Evolutionary conservation across 2,329 filamentous ascomycete genomes (phyloP).

Genomic region (Fusarium siculi): DNA sequence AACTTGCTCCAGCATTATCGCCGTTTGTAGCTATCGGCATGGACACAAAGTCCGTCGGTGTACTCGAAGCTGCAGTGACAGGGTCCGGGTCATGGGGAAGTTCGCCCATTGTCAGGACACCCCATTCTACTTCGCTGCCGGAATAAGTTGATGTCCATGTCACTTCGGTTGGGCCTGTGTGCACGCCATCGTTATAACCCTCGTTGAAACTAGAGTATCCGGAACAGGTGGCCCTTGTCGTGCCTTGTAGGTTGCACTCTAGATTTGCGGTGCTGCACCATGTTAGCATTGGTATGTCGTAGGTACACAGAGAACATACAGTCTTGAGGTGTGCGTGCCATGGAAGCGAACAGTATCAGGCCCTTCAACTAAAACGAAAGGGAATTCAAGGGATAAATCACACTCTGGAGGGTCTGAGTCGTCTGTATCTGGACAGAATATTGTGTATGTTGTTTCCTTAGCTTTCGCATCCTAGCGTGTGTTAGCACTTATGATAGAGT

Average conservation of each 20-base stretch:
- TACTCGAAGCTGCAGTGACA: conserved; percentile 36
- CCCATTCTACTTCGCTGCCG: conserved; percentile 57
- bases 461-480: conserved; percentile 42
- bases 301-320: conserved; percentile 47
- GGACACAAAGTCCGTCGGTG: conserved; percentile 30
- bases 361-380: conserved; percentile 60
- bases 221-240: conserved; percentile 58
- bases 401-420: conserved; percentile 54
- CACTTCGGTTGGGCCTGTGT: conserved; percentile 56
- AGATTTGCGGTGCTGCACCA: conserved; percentile 55
- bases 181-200: conserved; percentile 51
- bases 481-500: background rate
- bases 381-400: conserved; percentile 57
- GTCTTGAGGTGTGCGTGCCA: conserved; percentile 55
- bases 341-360: conserved; percentile 57
- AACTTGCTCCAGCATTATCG: conserved; percentile 4
- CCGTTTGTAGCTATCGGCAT: conserved; percentile 29
- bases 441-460: conserved; percentile 58
- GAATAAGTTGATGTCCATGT: conserved; percentile 58
- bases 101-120: conserved; percentile 55
- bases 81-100: conserved; percentile 47
- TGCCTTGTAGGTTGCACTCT: conserved; percentile 55
- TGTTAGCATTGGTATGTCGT: conserved; percentile 2
- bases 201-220: conserved; percentile 59
- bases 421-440: conserved; percentile 58